These are phyloP conservation scores for Mucor circinelloides DNA, from an alignment of 371 early-diverging fungal genomes.

Conservation along the genomic window DNA sequence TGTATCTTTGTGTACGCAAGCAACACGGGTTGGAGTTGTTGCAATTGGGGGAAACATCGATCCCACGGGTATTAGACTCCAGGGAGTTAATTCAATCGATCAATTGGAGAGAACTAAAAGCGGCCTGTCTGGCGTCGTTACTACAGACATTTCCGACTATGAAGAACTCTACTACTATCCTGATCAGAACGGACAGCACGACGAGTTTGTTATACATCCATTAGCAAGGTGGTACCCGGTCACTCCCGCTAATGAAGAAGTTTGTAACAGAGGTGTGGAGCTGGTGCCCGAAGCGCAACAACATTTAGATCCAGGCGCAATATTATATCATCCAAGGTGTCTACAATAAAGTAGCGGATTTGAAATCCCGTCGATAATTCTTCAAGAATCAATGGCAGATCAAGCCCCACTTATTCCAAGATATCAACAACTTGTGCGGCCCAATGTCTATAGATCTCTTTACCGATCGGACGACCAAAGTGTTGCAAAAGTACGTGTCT, in stretches of 20 bases:
- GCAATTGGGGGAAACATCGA: not conserved
- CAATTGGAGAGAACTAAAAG: slow-evolving; percentile 26
- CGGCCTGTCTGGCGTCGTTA: not conserved
- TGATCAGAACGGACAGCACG: no score
- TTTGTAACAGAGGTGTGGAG: slow-evolving; percentile 27
- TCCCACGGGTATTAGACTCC: slow-evolving; percentile 18
- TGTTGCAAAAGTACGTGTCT: slow-evolving; percentile 19
- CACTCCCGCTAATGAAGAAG: slow-evolving; percentile 12
- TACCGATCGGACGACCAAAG: slow-evolving; percentile 13
- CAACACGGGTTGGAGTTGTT: slow-evolving; percentile 23
- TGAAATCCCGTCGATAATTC: slow-evolving; percentile 13
- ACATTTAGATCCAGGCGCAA: slow-evolving; percentile 20
- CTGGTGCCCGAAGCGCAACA: slow-evolving; percentile 12
- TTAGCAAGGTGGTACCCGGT: no score
- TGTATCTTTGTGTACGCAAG: slow-evolving; percentile 22
- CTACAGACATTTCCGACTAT: not conserved
- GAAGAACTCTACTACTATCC: slow-evolving; percentile 9
- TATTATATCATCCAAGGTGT: slow-evolving; percentile 25
- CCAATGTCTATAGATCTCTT: slow-evolving; percentile 19
- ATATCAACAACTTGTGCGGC: not conserved
- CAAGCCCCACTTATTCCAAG: no score
- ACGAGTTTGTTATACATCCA: no score
- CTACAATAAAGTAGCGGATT: slow-evolving; percentile 17
- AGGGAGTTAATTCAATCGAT: slow-evolving; percentile 17
- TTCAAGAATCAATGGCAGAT: no score